Conservation (phyloP, 805 yeast species). For the Wickerhamiella domercqiae region DNA sequence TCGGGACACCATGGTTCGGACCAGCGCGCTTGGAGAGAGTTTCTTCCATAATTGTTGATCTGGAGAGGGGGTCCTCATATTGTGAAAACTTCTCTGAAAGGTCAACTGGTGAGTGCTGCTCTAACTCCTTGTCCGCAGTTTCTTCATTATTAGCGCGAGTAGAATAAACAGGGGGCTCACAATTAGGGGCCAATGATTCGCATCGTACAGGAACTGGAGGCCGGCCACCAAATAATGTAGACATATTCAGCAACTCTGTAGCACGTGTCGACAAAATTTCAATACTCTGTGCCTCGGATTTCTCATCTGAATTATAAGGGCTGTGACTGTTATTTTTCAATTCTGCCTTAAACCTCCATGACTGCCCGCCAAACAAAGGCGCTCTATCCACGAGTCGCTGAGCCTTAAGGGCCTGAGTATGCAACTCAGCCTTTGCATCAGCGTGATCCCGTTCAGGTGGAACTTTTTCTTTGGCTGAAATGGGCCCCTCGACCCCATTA, state of each 20-base stretch:
- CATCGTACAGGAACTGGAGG: too few relatives aligned
- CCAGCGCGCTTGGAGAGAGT: neutral
- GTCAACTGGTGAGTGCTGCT: neutral
- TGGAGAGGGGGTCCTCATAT: neutral
- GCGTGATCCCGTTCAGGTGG: too few relatives aligned
- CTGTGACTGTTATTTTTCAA: too few relatives aligned
- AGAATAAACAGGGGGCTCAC: neutral
- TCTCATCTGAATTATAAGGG: too few relatives aligned
- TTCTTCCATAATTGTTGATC: neutral
- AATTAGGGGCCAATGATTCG: neutral
- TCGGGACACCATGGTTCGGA: neutral
- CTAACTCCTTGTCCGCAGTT: neutral
- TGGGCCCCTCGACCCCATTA: neutral
- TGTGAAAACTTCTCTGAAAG: neutral
- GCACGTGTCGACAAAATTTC: too few relatives aligned
- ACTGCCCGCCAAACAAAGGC: conserved; percentile 12
- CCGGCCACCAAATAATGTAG: neutral
- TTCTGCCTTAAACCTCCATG: too few relatives aligned
- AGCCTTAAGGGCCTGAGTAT: conserved; percentile 6
- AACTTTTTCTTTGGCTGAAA: neutral
- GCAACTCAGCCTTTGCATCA: conserved; percentile 9
- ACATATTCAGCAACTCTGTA: neutral
- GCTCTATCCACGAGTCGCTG: conserved; percentile 10
- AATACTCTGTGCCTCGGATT: too few relatives aligned
- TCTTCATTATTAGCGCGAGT: neutral